A percentile compares a stretch with the other conserved stretches of the same genome.
phyloP scores from a whole-genome alignment of 2,329 filamentous ascomycete genomes.

The Aurifilum marmelostoma region DNA sequence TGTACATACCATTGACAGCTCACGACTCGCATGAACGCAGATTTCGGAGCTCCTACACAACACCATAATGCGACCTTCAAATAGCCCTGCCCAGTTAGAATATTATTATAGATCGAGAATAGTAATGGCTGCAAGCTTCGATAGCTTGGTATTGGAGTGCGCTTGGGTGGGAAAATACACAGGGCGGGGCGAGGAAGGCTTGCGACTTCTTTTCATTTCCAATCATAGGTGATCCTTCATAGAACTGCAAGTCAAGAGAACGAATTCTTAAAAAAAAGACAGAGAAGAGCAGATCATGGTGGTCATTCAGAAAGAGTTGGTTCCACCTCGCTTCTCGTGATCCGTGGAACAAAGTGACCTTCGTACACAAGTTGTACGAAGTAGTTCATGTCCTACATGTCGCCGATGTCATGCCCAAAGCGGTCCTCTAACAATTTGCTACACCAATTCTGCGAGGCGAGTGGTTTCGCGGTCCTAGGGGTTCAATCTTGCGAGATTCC shows the following conservation, averaged over 20 bases:
- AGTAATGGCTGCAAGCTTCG: constrained; percentile 1
- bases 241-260: not conserved
- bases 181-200: not conserved
- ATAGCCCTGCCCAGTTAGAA: not conserved
- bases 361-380: not conserved
- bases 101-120: not conserved
- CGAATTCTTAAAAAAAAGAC: not conserved
- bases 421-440: not conserved
- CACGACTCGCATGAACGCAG: not conserved
- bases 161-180: too few relatives aligned
- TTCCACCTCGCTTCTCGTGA: not conserved
- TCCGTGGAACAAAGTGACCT: not conserved
- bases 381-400: not conserved
- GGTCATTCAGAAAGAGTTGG: not conserved
- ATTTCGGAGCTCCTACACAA: constrained; percentile 2
- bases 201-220: not conserved
- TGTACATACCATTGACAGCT: constrained; percentile 23
- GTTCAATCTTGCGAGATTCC: not conserved
- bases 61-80: not conserved
- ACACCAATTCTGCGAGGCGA: not conserved
- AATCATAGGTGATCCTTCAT: not conserved
- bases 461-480: not conserved
- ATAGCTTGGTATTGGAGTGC: not conserved
- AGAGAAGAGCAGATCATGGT: not conserved
- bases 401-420: not conserved